Base-by-base conservation (phyloP, 805 yeast genomes). In the Priceomyces carsonii region DNA sequence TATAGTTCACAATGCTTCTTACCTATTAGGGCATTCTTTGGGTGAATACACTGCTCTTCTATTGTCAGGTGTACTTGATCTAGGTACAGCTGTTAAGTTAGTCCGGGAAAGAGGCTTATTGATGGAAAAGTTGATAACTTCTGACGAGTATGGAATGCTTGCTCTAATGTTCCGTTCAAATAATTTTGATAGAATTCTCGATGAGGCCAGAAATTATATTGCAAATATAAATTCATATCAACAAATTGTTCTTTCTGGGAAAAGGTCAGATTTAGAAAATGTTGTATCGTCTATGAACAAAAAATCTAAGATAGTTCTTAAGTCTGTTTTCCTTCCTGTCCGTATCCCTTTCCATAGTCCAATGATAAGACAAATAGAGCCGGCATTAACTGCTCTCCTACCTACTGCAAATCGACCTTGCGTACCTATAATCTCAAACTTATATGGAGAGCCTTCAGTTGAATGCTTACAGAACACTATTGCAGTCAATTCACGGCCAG, bases 331-430 rank as follows among this genome's bases (percentile, higher is more conserved):
- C 26, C 48, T 76, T 29, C 66, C 73, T 2, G 80, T 75, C 6
- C 51, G 62, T 2, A 69, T 76, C 2, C 80, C 82, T 12, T 77
- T 77, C 51, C 82, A 77, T 49, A 68, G 64, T 38, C 50, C 58
- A 8, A 40, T 65, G 3, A 49, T 79, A 49, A 35, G 36, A 23
- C 56, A 58, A 0, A 71, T 77, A 5, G 67, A 63, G 35, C 48
- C 55, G 9, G 18, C 12, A 10, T 7, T 23, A 8, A n/a, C 19
- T 37, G 42, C 4, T 26, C 15, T 12, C 23, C 9, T 8, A n/a
- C n/a, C 23, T 21, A 15, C 26, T 13, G 8, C 3, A n/a, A 18
- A 29, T 6, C 13, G 2, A 2, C 41, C 16, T 29, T 38, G 3
- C 43, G 50, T 15, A 7, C 71, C 77, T 7, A 54, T 73, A 5